A percentile compares a stretch with the other conserved stretches of the same genome.
phyloP scores from a whole-genome alignment of 2,329 filamentous ascomycete species.

The Cladosporium sphaerospermum region DNA sequence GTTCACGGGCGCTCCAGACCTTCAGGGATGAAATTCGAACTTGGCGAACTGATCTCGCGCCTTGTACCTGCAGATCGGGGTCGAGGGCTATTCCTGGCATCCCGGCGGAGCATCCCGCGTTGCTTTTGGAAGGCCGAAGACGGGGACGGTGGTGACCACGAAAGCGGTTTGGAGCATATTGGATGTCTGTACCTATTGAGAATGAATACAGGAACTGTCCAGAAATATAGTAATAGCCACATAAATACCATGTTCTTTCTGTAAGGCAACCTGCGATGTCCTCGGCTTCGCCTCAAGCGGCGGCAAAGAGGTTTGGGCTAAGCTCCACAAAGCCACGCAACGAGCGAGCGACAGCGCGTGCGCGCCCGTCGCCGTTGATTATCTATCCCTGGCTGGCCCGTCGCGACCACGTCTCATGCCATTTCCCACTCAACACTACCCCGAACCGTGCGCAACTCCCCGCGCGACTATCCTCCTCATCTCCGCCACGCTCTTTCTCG shows the following conservation, averaged over 20 bases:
- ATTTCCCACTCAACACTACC: background rate
- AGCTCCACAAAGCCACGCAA: constrained; percentile 11
- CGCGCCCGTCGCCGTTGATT: background rate
- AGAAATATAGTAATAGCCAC: too few relatives aligned
- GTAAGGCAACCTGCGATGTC: too few relatives aligned
- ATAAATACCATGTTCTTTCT: too few relatives aligned
- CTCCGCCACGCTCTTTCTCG: background rate
- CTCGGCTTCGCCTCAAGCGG: too few relatives aligned
- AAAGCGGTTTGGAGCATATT: background rate
- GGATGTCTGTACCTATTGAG: too few relatives aligned
- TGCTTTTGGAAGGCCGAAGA: background rate
- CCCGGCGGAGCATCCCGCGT: background rate
- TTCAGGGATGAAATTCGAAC: too few relatives aligned
- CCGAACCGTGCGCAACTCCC: background rate
- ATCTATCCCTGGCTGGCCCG: constrained; percentile 5
- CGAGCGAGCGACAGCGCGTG: background rate
- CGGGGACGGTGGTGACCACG: background rate
- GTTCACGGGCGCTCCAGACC: too few relatives aligned
- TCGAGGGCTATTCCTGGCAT: background rate
- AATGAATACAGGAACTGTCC: too few relatives aligned
- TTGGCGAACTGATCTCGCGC: too few relatives aligned
- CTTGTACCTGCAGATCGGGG: background rate
- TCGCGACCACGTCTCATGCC: constrained; percentile 8
- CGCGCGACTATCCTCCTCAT: background rate
- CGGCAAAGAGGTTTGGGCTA: background rate